Evolutionary conservation across 345 rosid species (phyloP).

Genomic region (Linum tenue): DNA sequence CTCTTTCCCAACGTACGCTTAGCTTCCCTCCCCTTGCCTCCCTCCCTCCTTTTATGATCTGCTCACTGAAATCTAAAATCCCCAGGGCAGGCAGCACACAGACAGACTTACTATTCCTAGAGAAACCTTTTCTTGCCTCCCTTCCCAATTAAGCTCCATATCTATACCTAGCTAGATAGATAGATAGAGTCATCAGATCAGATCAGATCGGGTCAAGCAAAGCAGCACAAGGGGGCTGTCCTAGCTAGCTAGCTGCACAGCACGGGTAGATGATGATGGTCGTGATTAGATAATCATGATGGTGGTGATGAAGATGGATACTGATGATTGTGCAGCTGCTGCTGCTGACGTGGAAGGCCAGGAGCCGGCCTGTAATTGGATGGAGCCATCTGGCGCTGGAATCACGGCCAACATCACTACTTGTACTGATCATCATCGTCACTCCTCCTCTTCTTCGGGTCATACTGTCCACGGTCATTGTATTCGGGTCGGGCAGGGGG

Average conservation of each 20-base stretch:
- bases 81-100: background rate
- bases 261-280: background rate
- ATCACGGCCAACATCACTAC: conserved; percentile 21
- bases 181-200: background rate
- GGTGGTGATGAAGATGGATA: conserved; percentile 34
- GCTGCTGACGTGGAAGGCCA: conserved; percentile 50
- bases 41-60: no score
- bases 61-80: conserved; percentile 28
- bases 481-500: conserved; percentile 25
- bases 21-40: background rate
- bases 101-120: conserved; percentile 3
- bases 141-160: background rate
- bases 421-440: conserved; percentile 1
- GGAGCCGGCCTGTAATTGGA: conserved; percentile 30
- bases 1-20: conserved; percentile 13
- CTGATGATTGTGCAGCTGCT: conserved; percentile 15
- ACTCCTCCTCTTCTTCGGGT: conserved; percentile 9
- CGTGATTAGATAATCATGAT: conserved; percentile 20
- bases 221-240: background rate
- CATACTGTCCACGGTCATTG: no score
- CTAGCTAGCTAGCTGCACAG: no score
- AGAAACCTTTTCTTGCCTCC: background rate
- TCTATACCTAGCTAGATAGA: background rate
- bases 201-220: no score
- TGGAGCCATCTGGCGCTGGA: conserved; percentile 43